Percentiles rank a stretch among this genome's conserved stretches.
Conservation (phyloP, 1,284 basidiomycete genomes). For the Volvariella volvacea region DNA sequence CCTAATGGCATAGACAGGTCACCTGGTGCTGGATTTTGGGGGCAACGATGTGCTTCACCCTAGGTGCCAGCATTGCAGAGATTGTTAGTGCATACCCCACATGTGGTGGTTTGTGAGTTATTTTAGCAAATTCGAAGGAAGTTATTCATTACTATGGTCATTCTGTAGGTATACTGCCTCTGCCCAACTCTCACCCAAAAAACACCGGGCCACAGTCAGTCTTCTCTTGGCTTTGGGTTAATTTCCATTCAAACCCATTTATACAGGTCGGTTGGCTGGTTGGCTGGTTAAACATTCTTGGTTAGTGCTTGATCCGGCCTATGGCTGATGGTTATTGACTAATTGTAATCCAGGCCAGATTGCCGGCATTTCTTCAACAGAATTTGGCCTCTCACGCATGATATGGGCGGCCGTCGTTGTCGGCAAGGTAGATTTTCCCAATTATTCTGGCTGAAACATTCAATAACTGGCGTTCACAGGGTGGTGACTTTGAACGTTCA, state of each 20-base stretch:
- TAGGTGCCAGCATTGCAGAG: constrained; percentile 74
- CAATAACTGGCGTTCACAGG: not conserved
- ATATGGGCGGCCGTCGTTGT: constrained; percentile 74
- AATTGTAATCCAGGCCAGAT: constrained; percentile 50
- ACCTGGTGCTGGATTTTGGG: constrained; percentile 83
- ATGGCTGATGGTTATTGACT: constrained; percentile 2
- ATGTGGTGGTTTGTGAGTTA: constrained; percentile 68
- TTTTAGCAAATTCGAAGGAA: not conserved
- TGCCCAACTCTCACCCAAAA: constrained; percentile 64
- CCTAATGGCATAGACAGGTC: constrained; percentile 29
- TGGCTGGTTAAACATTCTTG: constrained; percentile 86
- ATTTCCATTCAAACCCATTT: constrained; percentile 7
- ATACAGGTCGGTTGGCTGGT: constrained; percentile 64
- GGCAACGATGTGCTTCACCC: constrained; percentile 69
- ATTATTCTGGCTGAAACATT: not conserved
- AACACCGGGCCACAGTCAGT: constrained; percentile 55
- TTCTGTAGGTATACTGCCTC: constrained; percentile 62
- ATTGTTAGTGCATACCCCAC: constrained; percentile 79
- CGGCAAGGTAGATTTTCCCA: constrained; percentile 32
- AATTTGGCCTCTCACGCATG: constrained; percentile 87
- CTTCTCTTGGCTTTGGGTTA: constrained; percentile 3
- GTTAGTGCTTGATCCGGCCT: constrained; percentile 30
- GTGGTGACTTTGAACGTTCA: constrained; percentile 43
- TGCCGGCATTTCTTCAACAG: constrained; percentile 80
- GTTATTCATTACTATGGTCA: constrained; percentile 6